Evolutionary conservation across 768 basidiomycete genomes (phyloP), one percentile per base, ranked within the genome.

Genomic region (Suillus placidus): DNA sequence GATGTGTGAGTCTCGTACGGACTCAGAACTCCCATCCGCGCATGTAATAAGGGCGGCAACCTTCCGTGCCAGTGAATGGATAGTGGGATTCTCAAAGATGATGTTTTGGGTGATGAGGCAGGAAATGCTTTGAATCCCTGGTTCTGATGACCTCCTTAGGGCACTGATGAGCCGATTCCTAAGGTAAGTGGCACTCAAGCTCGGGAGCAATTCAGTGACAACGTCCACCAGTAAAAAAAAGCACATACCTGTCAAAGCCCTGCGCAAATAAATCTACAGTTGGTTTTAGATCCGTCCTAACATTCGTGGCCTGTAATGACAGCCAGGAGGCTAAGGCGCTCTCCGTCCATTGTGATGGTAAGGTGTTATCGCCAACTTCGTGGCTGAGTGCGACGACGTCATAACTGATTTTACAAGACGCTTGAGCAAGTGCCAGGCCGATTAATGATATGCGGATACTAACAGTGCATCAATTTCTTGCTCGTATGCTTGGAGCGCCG

Each of bases 81-180:
- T 68, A 0, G 75, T 70, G 0, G 84, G 83, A 63, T 80, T 73
- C 45, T 80, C 76, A 64, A 83, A 85, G 20, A 86, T 78, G n/a
- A 82, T 68, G 64, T 82, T 84, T 66, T 74, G 76, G 0, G 75
- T 51, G 1, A 80, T 51, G 5, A 26, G 56, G 38, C 64, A 30
- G 6, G 66, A 67, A 8, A 68, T 65, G 20, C 61, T 61, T 18
- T 62, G 64, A 3, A 64, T 51, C 1, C 18, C 51, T 6, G 35
- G 13, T 40, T 62, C 64, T 0, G 63, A 40, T 0, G 66, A 65
- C 30, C 60, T 55, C 60, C 69, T 69, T 38, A 81, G 60, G 14
- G 75, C 79, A 35, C 70, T 71, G 26, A 76, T 64, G 65, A 81
- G 74, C 26, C 78, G 73, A 45, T 76, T 77, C 1, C 79, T 77